Evolutionary conservation across 352 stramenopile genomes (phyloP), one percentile per base, ranked within the genome.

Genomic region (Phytophthora agathidicida): DNA sequence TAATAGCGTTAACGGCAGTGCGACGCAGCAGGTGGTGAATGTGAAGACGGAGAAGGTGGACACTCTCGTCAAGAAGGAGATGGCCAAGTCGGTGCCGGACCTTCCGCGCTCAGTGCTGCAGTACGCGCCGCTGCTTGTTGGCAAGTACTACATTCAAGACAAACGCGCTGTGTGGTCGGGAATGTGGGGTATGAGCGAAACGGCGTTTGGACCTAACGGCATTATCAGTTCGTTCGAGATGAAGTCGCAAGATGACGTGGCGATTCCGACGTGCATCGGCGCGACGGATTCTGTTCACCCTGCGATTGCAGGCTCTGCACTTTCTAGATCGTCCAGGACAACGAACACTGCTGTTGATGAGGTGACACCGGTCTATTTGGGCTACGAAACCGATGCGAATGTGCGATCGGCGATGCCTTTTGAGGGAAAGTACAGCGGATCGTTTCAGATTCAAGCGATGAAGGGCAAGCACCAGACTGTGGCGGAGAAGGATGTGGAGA

Each of bases 391-490:
- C 16, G 63, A 93, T 46, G 47, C 70, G 17, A 53, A 60, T 20
- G 65, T 85, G 41, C 76, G 83, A 8, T 91, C 81, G 16, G 76
- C 80, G n/a, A 79, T 93, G 64, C 83, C 84, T 38, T 94, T 93
- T 32, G 69, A 83, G 26, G 77, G 75, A 65, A 93, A 91, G 60
- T 96, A 94, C 69, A 87, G 73, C 38, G 86, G 86, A 1, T 94
- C 82, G 13, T 96, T 96, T 46, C 84, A 96, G 65, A 96, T 96
- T 54, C 84, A 93, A 43, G 86, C 83, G 0, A 66, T 84, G 10
- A 96, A 96, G 67, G 85, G 83, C 20, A 96, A 96, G 43, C 71
- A 80, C 10, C 80, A 92, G 47, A 96, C 83, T 0, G 82, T 96
- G 11, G 60, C 72, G 3, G 86, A 96, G 53, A 89, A 87, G 45